Evolutionary conservation across 805 yeast genomes (phyloP).

Genomic region (Kuraishia cidri): DNA sequence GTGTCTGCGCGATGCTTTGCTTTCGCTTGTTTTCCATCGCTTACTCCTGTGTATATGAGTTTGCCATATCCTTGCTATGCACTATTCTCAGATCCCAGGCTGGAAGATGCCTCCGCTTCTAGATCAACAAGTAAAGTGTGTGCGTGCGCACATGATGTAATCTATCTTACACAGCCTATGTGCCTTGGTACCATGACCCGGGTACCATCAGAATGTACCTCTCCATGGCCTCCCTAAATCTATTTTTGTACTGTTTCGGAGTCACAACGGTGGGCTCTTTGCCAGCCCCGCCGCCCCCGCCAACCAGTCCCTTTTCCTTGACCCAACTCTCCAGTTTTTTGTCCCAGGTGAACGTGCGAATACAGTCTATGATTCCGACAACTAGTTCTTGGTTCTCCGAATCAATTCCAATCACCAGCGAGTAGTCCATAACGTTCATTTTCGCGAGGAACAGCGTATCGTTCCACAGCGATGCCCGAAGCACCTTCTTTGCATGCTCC

Average conservation of each 20-base stretch:
- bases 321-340: conserved; percentile 98
- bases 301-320: conserved; percentile 86
- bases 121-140: too few relatives aligned
- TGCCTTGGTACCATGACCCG: conserved; percentile 27
- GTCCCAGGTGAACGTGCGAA: conserved; percentile 97
- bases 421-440: conserved; percentile 98
- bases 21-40: too few relatives aligned
- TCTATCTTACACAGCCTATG: background rate
- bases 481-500: conserved; percentile 79
- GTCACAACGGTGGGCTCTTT: conserved; percentile 97
- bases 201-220: conserved; percentile 92
- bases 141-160: too few relatives aligned
- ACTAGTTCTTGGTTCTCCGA: conserved; percentile 57
- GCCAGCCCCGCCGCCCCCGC: conserved; percentile 65
- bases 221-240: conserved; percentile 98
- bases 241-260: conserved; percentile 87
- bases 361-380: conserved; percentile 92
- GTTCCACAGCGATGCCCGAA: conserved; percentile 88
- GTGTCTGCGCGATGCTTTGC: too few relatives aligned
- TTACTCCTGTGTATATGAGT: too few relatives aligned
- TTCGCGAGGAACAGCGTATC: conserved; percentile 91
- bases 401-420: conserved; percentile 90
- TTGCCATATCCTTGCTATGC: too few relatives aligned
- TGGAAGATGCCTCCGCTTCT: too few relatives aligned
- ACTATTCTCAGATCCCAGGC: too few relatives aligned